phyloP scores from a whole-genome alignment of 2,329 filamentous ascomycete genomes.

The Aspergillus ibericus region DNA sequence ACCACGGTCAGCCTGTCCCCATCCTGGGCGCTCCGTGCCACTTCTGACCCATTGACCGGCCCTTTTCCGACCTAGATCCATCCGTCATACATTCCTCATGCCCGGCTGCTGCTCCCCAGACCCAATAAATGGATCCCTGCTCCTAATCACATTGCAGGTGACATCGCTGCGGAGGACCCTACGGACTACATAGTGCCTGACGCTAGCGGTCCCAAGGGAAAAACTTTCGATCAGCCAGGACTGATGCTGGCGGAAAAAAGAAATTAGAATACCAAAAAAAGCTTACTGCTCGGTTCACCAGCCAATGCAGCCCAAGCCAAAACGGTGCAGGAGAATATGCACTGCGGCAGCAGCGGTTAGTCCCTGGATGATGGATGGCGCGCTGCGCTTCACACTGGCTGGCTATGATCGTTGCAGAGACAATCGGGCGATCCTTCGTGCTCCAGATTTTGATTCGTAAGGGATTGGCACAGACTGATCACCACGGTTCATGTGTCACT shows the following conservation, averaged over 20 bases:
- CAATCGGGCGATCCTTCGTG: constrained; percentile 14
- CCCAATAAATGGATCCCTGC: background rate
- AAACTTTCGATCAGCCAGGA: background rate
- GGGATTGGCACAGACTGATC: background rate
- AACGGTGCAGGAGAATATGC: constrained; percentile 7
- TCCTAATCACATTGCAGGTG: background rate
- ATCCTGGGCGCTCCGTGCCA: background rate
- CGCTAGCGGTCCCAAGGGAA: background rate
- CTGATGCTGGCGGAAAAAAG: background rate
- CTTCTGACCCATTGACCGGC: too few relatives aligned
- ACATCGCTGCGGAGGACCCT: background rate
- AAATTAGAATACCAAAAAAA: background rate
- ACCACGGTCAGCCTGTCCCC: background rate
- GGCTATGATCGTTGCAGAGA: constrained; percentile 2
- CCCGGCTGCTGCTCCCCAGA: background rate
- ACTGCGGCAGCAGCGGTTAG: constrained; percentile 19
- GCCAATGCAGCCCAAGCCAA: constrained; percentile 1
- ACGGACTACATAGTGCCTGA: background rate
- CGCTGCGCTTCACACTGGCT: background rate
- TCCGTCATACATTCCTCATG: background rate
- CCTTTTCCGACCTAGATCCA: background rate
- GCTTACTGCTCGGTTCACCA: background rate
- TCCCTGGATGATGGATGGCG: background rate
- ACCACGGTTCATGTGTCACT: background rate
- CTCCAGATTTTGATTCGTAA: constrained; percentile 1